Conservation (phyloP, 2,329 filamentous ascomycete species). For the Escovopsis sp. region DNA sequence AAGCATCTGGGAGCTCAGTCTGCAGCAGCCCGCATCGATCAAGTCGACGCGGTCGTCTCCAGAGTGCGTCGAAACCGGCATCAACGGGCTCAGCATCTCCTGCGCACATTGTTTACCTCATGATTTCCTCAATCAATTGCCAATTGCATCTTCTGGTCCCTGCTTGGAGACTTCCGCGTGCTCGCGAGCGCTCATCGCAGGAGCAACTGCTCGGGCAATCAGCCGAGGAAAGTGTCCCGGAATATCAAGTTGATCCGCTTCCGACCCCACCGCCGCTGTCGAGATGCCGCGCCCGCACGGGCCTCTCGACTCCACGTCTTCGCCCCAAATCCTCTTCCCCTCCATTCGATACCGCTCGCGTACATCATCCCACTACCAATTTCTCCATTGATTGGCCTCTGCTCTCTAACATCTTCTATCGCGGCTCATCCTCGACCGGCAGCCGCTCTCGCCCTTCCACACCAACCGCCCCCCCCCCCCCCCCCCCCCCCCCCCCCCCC, state of each 20-base stretch:
- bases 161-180: not conserved
- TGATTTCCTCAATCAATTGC: not conserved
- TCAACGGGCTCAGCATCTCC: not conserved
- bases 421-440: constrained; percentile 6
- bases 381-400: constrained; percentile 21
- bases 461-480: too few relatives aligned
- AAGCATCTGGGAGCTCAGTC: constrained; percentile 6
- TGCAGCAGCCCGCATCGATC: not conserved
- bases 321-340: constrained; percentile 10
- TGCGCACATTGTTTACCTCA: too few relatives aligned
- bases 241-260: constrained; percentile 7
- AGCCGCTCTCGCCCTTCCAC: constrained; percentile 3
- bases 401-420: constrained; percentile 22
- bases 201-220: too few relatives aligned
- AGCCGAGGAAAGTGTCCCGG: not conserved
- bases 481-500: too few relatives aligned
- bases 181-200: not conserved
- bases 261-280: constrained; percentile 2
- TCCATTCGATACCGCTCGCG: constrained; percentile 3
- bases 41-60: not conserved
- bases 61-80: not conserved
- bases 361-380: constrained; percentile 27
- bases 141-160: not conserved
- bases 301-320: constrained; percentile 11
- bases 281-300: constrained; percentile 11